phyloP scores from a whole-genome alignment of 768 basidiomycete genomes.

The Amanita muscaria region DNA sequence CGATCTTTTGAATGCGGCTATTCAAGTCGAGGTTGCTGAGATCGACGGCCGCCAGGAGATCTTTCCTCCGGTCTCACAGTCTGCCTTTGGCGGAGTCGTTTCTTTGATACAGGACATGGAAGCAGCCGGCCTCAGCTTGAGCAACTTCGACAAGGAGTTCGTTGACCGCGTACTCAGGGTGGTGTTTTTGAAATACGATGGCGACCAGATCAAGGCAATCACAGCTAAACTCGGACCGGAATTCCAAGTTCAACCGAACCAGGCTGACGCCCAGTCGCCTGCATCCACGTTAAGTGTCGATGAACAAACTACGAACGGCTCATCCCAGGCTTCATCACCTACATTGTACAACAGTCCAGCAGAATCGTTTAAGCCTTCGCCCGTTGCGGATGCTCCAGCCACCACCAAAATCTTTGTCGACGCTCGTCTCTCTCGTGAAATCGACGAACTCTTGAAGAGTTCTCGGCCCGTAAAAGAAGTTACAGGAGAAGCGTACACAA shows the following conservation, averaged over 20 bases:
- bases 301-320: background rate
- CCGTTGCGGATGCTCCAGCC: background rate
- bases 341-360: background rate
- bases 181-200: slow-evolving; percentile 2
- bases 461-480: slow-evolving; percentile 16
- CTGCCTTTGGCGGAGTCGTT: slow-evolving; percentile 31
- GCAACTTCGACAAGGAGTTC: slow-evolving; percentile 17
- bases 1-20: slow-evolving; percentile 34
- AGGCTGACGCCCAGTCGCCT: background rate
- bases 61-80: slow-evolving; percentile 16
- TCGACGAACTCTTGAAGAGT: background rate
- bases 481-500: slow-evolving; percentile 35
- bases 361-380: background rate
- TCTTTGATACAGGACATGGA: slow-evolving; percentile 35
- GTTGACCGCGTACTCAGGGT: slow-evolving; percentile 19
- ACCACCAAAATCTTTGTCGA: background rate
- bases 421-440: background rate
- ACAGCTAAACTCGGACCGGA: slow-evolving; percentile 7
- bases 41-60: slow-evolving; percentile 15
- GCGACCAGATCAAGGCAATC: background rate
- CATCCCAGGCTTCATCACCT: slow-evolving; percentile 2
- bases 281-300: background rate
- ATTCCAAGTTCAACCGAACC: background rate
- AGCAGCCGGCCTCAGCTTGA: slow-evolving; percentile 22
- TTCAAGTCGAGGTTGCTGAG: slow-evolving; percentile 26